Percentiles rank a stretch among this genome's conserved stretches.
phyloP scores from a whole-genome alignment of 176 grass and related monocot genomes.

The Zizania latifolia region DNA sequence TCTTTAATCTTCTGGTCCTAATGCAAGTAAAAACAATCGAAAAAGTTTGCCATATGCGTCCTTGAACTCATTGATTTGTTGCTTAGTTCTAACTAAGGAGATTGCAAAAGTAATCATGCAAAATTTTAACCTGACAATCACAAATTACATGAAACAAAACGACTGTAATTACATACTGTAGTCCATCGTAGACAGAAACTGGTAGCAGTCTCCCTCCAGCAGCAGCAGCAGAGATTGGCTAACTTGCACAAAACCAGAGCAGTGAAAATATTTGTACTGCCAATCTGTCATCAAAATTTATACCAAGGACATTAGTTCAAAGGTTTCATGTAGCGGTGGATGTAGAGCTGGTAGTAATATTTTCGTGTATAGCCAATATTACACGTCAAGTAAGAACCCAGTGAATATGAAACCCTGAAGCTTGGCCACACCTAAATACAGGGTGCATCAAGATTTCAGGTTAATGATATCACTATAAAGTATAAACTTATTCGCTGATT shows the following conservation, averaged over 20 bases:
- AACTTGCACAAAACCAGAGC: conserved; percentile 36
- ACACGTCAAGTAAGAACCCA: background rate
- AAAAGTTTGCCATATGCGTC: background rate
- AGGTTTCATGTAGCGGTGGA: background rate
- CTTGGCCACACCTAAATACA: conserved; percentile 1
- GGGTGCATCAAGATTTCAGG: no score
- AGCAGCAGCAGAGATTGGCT: background rate
- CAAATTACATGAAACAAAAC: conserved; percentile 11
- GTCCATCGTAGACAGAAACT: conserved; percentile 12
- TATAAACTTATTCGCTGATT: no score
- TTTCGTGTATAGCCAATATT: background rate
- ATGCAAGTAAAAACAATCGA: background rate
- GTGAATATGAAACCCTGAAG: conserved; percentile 8
- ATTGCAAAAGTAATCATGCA: background rate
- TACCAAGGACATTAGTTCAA: background rate
- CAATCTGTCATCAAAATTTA: background rate
- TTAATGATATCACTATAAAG: no score
- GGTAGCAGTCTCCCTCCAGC: conserved; percentile 5
- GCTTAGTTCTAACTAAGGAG: background rate
- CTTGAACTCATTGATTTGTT: background rate
- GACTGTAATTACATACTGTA: background rate
- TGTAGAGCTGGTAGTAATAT: background rate
- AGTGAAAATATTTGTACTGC: background rate
- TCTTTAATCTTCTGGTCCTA: conserved; percentile 2
- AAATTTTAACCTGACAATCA: background rate